Percentiles rank a stretch among this genome's conserved stretches.
Evolutionary conservation across 352 stramenopile species (phyloP).

Genomic region (Phytopythium vexans): DNA sequence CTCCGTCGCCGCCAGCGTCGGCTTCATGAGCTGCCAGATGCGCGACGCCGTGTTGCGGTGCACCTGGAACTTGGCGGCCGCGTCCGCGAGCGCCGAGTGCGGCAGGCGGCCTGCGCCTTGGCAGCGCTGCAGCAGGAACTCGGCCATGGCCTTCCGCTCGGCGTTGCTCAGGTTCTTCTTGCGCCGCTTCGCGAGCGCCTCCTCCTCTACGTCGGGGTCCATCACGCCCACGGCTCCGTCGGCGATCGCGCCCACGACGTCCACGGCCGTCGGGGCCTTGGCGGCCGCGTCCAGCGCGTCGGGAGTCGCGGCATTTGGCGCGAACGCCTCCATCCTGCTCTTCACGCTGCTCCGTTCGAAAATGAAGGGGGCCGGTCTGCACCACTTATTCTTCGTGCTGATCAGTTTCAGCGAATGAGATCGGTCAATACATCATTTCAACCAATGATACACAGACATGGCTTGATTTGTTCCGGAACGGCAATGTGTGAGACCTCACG

Average conservation of each 20-base stretch:
- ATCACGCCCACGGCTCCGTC: neutral
- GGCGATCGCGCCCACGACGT: neutral
- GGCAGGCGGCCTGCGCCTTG: slow-evolving; percentile 23
- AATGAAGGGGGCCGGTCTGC: neutral
- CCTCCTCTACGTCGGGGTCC: neutral
- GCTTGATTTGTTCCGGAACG: slow-evolving; percentile 1
- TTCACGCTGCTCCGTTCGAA: neutral
- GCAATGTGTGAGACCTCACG: neutral
- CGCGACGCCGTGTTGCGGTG: slow-evolving; percentile 42
- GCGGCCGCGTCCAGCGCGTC: neutral
- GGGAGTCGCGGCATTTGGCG: neutral
- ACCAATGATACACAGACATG: neutral
- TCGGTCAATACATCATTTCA: neutral
- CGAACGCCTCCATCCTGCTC: slow-evolving; percentile 1
- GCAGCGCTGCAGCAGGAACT: slow-evolving; percentile 34
- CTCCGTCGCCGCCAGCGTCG: slow-evolving; percentile 11
- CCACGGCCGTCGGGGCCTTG: too few species aligned
- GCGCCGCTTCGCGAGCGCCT: slow-evolving; percentile 7
- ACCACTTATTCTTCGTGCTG: slow-evolving; percentile 4
- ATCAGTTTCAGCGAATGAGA: neutral
- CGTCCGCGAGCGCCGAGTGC: slow-evolving; percentile 26
- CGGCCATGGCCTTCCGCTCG: slow-evolving; percentile 31
- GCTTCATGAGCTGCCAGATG: slow-evolving; percentile 39
- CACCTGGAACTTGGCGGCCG: slow-evolving; percentile 32
- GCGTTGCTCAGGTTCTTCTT: slow-evolving; percentile 37